phyloP scores from a whole-genome alignment of 768 basidiomycete species.

The Leccinum aurantiacum region DNA sequence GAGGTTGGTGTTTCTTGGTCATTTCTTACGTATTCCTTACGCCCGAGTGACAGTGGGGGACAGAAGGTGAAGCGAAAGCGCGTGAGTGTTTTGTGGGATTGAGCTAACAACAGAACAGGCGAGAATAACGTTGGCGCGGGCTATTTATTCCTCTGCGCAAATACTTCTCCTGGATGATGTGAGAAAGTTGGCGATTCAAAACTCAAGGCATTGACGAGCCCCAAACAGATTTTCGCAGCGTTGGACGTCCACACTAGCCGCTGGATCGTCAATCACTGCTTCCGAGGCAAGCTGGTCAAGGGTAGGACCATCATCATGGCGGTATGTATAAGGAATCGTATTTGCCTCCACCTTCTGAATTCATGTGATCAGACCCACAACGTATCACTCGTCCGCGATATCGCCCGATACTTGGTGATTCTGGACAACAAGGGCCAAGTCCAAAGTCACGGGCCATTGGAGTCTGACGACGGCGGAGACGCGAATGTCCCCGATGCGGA shows the following conservation, averaged over 20 bases:
- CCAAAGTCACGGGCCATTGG: constrained; percentile 44
- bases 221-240: constrained; percentile 46
- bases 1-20: constrained; percentile 26
- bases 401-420: constrained; percentile 45
- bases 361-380: constrained; percentile 30
- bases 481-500: background rate
- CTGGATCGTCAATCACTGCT: constrained; percentile 48
- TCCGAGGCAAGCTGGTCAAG: constrained; percentile 21
- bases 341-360: background rate
- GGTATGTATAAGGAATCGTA: background rate
- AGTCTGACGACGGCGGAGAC: constrained; percentile 13
- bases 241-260: constrained; percentile 55
- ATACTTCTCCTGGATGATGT: constrained; percentile 75
- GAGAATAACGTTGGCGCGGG: constrained; percentile 55
- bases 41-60: constrained; percentile 2
- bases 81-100: no score
- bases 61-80: constrained; percentile 9
- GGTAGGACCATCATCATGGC: constrained; percentile 12
- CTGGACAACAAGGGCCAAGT: constrained; percentile 53
- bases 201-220: background rate
- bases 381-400: constrained; percentile 27
- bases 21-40: background rate
- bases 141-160: constrained; percentile 55
- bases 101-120: constrained; percentile 28
- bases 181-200: background rate